These are phyloP conservation scores for Irpex sp. DNA, from an alignment of 1,284 basidiomycete species.

Conservation along the genomic window DNA sequence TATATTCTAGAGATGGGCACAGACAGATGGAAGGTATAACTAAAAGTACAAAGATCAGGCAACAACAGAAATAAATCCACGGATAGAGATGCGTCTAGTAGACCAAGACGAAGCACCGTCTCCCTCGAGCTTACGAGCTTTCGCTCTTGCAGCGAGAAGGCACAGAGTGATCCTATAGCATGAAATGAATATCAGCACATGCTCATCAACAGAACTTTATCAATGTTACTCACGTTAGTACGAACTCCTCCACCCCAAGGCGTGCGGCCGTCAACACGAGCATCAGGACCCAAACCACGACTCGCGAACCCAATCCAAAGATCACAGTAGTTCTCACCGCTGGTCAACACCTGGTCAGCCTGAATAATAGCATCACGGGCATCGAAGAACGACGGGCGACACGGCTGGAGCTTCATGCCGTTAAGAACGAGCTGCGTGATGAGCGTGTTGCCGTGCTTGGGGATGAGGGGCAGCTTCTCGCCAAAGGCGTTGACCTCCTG, in stretches of 20 bases:
- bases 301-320: slow-evolving; percentile 86
- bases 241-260: slow-evolving; percentile 94
- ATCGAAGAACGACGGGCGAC: slow-evolving; percentile 88
- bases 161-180: neutral
- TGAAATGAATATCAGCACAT: no score
- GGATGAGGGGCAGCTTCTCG: slow-evolving; percentile 63
- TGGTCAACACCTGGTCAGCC: slow-evolving; percentile 89
- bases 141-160: neutral
- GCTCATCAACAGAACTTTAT: neutral
- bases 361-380: slow-evolving; percentile 92
- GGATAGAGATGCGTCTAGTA: neutral
- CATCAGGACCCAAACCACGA: slow-evolving; percentile 79
- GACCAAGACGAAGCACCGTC: neutral
- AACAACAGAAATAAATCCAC: neutral
- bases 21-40: neutral
- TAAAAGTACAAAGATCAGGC: neutral
- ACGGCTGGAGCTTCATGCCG: slow-evolving; percentile 94
- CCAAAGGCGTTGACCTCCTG: slow-evolving; percentile 31
- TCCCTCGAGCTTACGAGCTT: neutral
- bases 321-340: slow-evolving; percentile 89
- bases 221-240: slow-evolving; percentile 41
- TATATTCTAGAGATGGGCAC: neutral
- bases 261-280: slow-evolving; percentile 70
- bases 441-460: slow-evolving; percentile 91
- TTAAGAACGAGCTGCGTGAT: slow-evolving; percentile 84